Evolutionary conservation across 257 asterid species (phyloP).

Genomic region (Petunia axillaris): DNA sequence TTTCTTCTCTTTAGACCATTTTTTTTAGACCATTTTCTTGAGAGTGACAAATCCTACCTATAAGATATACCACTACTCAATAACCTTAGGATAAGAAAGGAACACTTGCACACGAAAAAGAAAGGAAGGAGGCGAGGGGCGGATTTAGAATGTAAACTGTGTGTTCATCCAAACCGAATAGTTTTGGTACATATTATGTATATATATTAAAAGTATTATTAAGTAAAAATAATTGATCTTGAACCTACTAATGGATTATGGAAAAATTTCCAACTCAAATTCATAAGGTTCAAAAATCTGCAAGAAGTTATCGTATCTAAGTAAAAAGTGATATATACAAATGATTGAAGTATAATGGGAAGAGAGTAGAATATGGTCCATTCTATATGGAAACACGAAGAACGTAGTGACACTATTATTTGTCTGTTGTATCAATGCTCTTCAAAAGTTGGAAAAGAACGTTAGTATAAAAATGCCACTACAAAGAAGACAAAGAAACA

Average conservation of each 20-base stretch:
- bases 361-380: conserved; percentile 15
- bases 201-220: too few relatives aligned
- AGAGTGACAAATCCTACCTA: conserved; percentile 8
- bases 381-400: background rate
- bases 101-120: background rate
- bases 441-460: conserved; percentile 23
- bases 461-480: conserved; percentile 9
- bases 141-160: too few relatives aligned
- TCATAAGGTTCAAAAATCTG: background rate
- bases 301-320: background rate
- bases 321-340: background rate
- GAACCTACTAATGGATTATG: too few relatives aligned
- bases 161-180: too few relatives aligned
- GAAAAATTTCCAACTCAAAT: too few relatives aligned
- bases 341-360: conserved; percentile 24
- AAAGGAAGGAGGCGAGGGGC: background rate
- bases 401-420: conserved; percentile 13
- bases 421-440: conserved; percentile 21
- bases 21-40: conserved; percentile 2
- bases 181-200: too few relatives aligned
- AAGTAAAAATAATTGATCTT: too few relatives aligned
- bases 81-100: background rate
- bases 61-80: conserved; percentile 2
- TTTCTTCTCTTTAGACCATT: conserved; percentile 21
- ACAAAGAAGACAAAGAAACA: conserved; percentile 19